phyloP scores from a whole-genome alignment of 108 stramenopile genomes.

The Poteriospumella lacustris region DNA sequence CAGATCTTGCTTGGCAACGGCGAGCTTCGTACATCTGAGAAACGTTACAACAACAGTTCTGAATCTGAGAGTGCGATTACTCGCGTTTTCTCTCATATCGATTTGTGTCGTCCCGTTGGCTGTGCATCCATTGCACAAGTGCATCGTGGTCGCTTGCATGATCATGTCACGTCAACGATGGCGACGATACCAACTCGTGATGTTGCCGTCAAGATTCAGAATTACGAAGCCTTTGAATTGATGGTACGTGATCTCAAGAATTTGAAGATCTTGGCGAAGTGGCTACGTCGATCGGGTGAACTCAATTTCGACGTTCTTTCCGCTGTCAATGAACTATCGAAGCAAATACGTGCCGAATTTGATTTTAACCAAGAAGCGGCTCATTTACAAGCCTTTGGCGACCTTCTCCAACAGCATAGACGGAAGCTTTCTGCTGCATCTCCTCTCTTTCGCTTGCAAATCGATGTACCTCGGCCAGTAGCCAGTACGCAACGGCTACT shows the following conservation, averaged over 20 bases:
- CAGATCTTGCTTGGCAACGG: too few species aligned
- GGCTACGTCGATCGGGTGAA: conserved; percentile 41
- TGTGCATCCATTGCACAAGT: conserved; percentile 54
- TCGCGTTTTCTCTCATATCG: conserved; percentile 36
- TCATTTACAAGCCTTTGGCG: background rate
- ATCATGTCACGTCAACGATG: conserved; percentile 30
- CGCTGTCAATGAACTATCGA: conserved; percentile 73
- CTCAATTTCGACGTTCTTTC: conserved; percentile 73
- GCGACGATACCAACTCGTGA: conserved; percentile 34
- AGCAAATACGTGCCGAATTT: conserved; percentile 87
- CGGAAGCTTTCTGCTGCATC: background rate
- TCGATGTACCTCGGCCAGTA: conserved; percentile 49
- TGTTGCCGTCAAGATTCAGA: conserved; percentile 56
- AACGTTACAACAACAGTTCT: too few species aligned
- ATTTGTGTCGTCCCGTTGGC: conserved; percentile 39
- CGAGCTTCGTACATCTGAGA: too few species aligned
- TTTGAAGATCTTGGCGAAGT: conserved; percentile 35
- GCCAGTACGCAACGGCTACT: conserved; percentile 51
- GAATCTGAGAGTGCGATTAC: conserved; percentile 29
- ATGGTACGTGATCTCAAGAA: conserved; percentile 48
- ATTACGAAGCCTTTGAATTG: conserved; percentile 44
- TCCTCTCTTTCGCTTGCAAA: conserved; percentile 12
- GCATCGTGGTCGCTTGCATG: conserved; percentile 14
- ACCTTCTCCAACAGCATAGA: too few species aligned
- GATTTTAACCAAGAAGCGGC: conserved; percentile 73